phyloP scores from a whole-genome alignment of 208 protist species.

The Plasmodiophora brassicae region DNA sequence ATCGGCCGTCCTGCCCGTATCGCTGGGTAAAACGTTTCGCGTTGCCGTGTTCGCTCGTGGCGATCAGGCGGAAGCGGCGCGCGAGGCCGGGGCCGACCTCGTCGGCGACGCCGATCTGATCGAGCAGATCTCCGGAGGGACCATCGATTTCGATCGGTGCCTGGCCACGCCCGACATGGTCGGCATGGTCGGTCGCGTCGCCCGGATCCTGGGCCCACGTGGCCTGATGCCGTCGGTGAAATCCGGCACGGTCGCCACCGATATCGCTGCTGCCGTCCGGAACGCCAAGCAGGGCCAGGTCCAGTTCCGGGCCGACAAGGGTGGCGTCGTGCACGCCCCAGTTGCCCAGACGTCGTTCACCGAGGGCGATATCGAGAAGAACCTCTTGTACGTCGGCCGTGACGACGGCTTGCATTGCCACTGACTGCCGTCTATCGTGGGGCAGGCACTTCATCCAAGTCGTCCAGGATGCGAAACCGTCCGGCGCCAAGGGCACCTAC shows the following conservation, averaged over 20 bases:
- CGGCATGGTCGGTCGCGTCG: slow-evolving; percentile 40
- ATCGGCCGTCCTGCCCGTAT: slow-evolving; percentile 42
- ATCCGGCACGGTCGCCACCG: slow-evolving; percentile 45
- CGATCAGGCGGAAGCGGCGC: slow-evolving; percentile 30
- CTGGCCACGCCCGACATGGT: slow-evolving; percentile 54
- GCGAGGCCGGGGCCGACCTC: slow-evolving; percentile 48
- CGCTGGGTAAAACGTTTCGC: slow-evolving; percentile 38
- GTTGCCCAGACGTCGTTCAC: slow-evolving; percentile 34
- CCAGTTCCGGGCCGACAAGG: slow-evolving; percentile 27
- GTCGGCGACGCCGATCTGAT: slow-evolving; percentile 51
- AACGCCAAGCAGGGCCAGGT: slow-evolving; percentile 43
- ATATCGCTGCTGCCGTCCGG: slow-evolving; percentile 37
- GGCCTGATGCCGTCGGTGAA: slow-evolving; percentile 55
- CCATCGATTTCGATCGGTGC: slow-evolving; percentile 43
- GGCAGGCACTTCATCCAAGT: neutral
- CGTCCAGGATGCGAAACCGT: neutral
- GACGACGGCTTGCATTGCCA: neutral
- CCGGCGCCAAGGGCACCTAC: neutral
- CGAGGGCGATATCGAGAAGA: neutral
- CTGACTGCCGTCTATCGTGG: neutral
- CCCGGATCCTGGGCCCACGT: slow-evolving; percentile 47
- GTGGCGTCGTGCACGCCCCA: slow-evolving; percentile 9
- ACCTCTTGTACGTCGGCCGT: slow-evolving; percentile 27
- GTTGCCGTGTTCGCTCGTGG: slow-evolving; percentile 49
- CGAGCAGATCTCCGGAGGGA: slow-evolving; percentile 38